Percentiles rank a stretch among this genome's conserved stretches.
These are phyloP conservation scores for Funneliformis caledonium DNA, from an alignment of 371 early-diverging fungal genomes.

Conservation along the genomic window DNA sequence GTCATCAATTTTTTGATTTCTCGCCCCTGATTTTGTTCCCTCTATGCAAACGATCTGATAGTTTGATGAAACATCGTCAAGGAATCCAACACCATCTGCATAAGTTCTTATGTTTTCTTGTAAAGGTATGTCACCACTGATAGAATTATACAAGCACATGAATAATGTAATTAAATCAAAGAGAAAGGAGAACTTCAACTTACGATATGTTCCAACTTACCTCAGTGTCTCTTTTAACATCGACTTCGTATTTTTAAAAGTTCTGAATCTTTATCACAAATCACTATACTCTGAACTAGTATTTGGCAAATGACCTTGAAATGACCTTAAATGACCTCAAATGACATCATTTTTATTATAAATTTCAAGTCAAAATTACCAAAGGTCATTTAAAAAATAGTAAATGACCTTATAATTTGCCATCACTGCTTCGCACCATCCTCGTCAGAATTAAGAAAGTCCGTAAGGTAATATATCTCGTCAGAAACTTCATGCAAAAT, in stretches of 20 bases:
- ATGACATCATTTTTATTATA: no score
- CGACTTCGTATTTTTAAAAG: constrained; percentile 6
- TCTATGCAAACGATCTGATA: constrained; percentile 27
- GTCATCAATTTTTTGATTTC: background rate
- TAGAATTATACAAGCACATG: constrained; percentile 4
- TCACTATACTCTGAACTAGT: background rate
- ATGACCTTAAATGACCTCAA: no score
- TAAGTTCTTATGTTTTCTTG: constrained; percentile 1
- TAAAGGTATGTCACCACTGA: background rate
- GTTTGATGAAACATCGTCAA: background rate
- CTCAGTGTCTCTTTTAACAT: background rate
- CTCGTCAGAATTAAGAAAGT: constrained; percentile 22
- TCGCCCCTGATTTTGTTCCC: background rate
- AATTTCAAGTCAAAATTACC: no score
- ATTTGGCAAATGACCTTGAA: no score
- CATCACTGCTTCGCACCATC: background rate
- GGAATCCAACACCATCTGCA: constrained; percentile 2
- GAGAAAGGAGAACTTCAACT: background rate
- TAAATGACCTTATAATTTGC: no score
- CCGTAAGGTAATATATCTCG: constrained; percentile 9
- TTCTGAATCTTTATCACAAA: background rate
- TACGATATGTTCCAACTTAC: constrained; percentile 19
- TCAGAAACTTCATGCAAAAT: constrained; percentile 32
- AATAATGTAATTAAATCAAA: constrained; percentile 18
- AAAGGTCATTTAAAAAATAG: no score